Conservation (phyloP, 306 rosid species). For the Chamaecrista fasciculata region DNA sequence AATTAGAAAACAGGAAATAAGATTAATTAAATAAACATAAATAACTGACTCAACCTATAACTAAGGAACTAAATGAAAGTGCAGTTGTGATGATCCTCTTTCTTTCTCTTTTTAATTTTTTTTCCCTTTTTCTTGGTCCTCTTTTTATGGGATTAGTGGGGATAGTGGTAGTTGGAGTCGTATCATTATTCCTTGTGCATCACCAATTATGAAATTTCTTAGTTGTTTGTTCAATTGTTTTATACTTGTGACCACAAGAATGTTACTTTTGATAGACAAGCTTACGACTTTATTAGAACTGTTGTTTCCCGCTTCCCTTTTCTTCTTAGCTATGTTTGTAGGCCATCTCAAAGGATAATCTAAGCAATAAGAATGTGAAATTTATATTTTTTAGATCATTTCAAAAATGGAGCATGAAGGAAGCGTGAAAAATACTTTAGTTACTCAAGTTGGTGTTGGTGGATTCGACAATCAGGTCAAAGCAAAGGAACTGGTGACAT, state of each 20-base stretch:
- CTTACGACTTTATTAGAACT: not conserved
- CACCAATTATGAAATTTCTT: not conserved
- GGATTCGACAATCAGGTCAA: constrained; percentile 47
- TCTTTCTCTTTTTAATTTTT: too few relatives aligned
- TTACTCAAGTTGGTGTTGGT: constrained; percentile 62
- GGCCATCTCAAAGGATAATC: not conserved
- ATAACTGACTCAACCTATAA: too few relatives aligned
- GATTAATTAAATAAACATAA: too few relatives aligned
- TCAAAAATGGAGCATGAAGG: constrained; percentile 42
- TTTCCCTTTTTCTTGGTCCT: too few relatives aligned
- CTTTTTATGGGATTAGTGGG: too few relatives aligned
- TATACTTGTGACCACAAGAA: not conserved
- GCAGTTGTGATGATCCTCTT: too few relatives aligned
- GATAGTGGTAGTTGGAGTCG: too few relatives aligned
- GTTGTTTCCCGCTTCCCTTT: not conserved
- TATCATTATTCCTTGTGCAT: not conserved
- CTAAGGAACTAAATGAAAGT: too few relatives aligned
- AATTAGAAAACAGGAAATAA: too few relatives aligned
- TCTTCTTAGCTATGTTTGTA: not conserved
- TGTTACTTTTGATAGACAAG: not conserved
- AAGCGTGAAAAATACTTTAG: constrained; percentile 30
- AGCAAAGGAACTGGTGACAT: constrained; percentile 43
- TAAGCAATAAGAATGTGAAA: not conserved
- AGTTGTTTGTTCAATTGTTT: not conserved
- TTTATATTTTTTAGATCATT: not conserved